phyloP scores from a whole-genome alignment of 1,139 yeast species.

The Candida sanyaensis region DNA sequence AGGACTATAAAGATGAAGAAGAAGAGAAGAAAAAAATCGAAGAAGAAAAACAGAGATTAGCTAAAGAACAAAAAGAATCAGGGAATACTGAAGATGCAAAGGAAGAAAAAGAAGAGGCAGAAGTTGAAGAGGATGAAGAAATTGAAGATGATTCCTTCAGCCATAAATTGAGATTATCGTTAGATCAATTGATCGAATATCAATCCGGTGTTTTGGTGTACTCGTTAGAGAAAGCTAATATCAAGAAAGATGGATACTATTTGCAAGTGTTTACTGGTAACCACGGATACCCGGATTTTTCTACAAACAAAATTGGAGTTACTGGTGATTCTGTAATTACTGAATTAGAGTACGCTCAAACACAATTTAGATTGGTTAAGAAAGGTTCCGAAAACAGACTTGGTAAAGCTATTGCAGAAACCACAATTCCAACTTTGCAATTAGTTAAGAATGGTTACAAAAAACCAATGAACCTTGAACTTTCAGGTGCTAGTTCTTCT shows the following conservation, averaged over 20 bases:
- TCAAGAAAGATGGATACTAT: conserved; percentile 55
- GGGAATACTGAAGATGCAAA: conserved; percentile 15
- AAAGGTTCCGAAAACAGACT: conserved; percentile 53
- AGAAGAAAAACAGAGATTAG: conserved; percentile 34
- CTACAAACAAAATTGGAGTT: conserved; percentile 47
- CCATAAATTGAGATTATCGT: conserved; percentile 55
- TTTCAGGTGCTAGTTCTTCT: conserved; percentile 49
- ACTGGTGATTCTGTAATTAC: conserved; percentile 75
- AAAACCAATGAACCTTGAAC: conserved; percentile 49
- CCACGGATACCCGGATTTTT: conserved; percentile 62
- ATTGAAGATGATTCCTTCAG: conserved; percentile 39
- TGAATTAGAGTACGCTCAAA: conserved; percentile 74
- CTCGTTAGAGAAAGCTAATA: conserved; percentile 60
- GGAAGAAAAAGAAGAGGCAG: conserved; percentile 24
- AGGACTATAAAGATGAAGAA: conserved; percentile 62
- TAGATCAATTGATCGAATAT: conserved; percentile 62
- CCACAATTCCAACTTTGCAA: conserved; percentile 66
- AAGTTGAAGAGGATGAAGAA: conserved; percentile 36
- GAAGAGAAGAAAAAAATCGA: conserved; percentile 31
- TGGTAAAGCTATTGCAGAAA: conserved; percentile 62
- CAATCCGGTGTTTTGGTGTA: conserved; percentile 77
- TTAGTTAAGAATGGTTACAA: conserved; percentile 67
- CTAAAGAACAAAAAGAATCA: conserved; percentile 24
- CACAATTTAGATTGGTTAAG: conserved; percentile 62
- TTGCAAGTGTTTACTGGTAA: conserved; percentile 79